Evolutionary conservation across 164 flowering plant genomes (phyloP), one percentile per base, ranked within the genome.

Genomic region (Aristolochia fimbriata): DNA sequence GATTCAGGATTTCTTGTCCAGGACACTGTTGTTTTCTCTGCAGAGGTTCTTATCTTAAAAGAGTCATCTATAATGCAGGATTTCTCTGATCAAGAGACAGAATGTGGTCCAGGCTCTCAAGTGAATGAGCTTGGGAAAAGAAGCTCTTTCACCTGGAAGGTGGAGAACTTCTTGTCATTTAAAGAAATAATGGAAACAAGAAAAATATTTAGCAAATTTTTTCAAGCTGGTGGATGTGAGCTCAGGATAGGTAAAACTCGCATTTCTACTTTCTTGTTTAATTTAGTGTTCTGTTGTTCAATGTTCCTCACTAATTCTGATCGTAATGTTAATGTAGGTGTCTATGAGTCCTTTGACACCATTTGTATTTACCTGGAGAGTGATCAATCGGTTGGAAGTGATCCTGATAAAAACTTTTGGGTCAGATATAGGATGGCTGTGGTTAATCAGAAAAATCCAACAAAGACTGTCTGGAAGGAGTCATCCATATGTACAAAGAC

Each of bases 211-310:
- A 93, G 97, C 81, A 93, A 88, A 66, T 93, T 83, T 73, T 93
- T 93, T 77, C 89, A 90, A 74, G 91, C 93, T 69, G 99, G 97
- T 60, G 96, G 96, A 67, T 93, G 97, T 77, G 99, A 93, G 80
- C 96, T 93, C 66, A 90, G 99, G 27, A 88, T 93, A 76, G 99
- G 99, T 93, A 61, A 62, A 37, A 37, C 43, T 37, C 12, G 91
- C 74, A 46, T 53, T 50, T 45, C 49, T 63, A 60, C n/a, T 33
- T 60, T 45, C 24, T 24, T 37, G 43, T 24, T 50, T 51, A 0
- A 41, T 41, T 37, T 23, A 41, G 5, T 47, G 2, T 33, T 51
- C 33, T 31, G 13, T 14, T 4, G 11, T 43, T 24, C n/a, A 37
- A 45, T 16, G 31, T 16, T 47, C 10, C 14, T 47, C 30, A 22